Evolutionary conservation across 1,139 yeast genomes (phyloP).

Genomic region (Geotrichum phurueaensis): DNA sequence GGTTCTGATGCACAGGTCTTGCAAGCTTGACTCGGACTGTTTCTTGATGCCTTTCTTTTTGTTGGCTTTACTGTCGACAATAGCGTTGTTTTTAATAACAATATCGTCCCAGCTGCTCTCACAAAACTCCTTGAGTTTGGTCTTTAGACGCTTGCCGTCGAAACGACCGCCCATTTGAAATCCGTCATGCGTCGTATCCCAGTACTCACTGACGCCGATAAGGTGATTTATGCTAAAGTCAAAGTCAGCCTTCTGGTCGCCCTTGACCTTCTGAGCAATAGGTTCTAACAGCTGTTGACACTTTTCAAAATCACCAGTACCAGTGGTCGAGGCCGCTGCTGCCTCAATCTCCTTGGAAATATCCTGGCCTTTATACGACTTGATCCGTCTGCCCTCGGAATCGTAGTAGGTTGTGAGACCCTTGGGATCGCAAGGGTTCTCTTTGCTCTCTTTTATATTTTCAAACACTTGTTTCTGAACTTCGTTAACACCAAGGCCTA

Average conservation of each 20-base stretch:
- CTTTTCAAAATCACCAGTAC: constrained; percentile 53
- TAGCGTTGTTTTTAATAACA: constrained; percentile 27
- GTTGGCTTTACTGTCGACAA: constrained; percentile 8
- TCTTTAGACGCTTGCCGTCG: constrained; percentile 39
- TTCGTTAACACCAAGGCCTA: constrained; percentile 72
- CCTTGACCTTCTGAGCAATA: constrained; percentile 35
- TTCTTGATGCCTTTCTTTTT: constrained; percentile 26
- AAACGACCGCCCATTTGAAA: constrained; percentile 38
- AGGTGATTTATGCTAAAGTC: constrained; percentile 64
- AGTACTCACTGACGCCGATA: constrained; percentile 76
- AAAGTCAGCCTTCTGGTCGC: constrained; percentile 52
- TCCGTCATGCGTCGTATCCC: constrained; percentile 62
- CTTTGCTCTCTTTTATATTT: constrained; percentile 20
- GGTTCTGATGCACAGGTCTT: constrained; percentile 58
- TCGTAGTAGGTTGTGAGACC: constrained; percentile 20
- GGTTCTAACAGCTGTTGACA: constrained; percentile 53
- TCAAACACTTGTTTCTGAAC: constrained; percentile 50
- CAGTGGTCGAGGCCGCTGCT: constrained; percentile 37
- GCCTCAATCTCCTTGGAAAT: constrained; percentile 6
- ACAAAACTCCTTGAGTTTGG: constrained; percentile 46
- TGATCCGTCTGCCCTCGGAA: constrained; percentile 12
- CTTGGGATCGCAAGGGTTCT: constrained; percentile 48
- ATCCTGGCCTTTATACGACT: constrained; percentile 26
- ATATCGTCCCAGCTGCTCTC: constrained; percentile 41
- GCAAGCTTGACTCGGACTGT: constrained; percentile 41